Conservation (phyloP, 2,329 filamentous ascomycete species). For the Cytospora piceicola region DNA sequence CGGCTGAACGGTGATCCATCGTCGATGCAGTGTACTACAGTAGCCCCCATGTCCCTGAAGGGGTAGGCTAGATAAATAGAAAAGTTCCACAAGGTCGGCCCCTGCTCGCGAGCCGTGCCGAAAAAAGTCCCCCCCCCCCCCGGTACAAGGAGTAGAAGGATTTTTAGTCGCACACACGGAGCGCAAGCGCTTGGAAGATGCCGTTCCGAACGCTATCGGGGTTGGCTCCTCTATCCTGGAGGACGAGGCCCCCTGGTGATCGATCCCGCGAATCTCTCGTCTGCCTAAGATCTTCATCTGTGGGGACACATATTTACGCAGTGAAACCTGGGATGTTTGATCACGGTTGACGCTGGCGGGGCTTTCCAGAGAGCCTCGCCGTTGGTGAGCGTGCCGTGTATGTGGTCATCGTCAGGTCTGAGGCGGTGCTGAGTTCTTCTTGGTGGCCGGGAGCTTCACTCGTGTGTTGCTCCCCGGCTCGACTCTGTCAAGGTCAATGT, state of each 20-base stretch:
- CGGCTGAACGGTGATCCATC: background rate
- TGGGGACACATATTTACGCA: conserved; percentile 19
- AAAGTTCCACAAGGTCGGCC: background rate
- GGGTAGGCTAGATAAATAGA: background rate
- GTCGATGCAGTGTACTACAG: background rate
- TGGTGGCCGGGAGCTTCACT: background rate
- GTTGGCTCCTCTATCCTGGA: background rate
- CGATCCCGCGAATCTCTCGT: background rate
- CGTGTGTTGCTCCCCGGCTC: background rate
- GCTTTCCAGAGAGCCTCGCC: background rate
- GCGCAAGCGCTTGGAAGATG: background rate
- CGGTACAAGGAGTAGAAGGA: background rate
- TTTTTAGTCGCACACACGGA: background rate
- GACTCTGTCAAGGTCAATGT: background rate
- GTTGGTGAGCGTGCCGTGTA: conserved; percentile 7
- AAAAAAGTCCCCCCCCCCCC: background rate
- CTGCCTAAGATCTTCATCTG: conserved; percentile 16
- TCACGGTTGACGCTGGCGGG: conserved; percentile 8
- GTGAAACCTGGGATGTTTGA: conserved; percentile 19
- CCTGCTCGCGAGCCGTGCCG: conserved; percentile 4
- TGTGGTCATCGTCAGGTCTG: background rate
- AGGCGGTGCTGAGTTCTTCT: background rate
- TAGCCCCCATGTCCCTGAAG: background rate
- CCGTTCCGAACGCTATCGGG: conserved; percentile 3
- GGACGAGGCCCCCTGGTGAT: background rate